These are phyloP conservation scores for Penicillium canescens DNA, from an alignment of 495 filamentous ascomycete genomes.

Conservation along the genomic window DNA sequence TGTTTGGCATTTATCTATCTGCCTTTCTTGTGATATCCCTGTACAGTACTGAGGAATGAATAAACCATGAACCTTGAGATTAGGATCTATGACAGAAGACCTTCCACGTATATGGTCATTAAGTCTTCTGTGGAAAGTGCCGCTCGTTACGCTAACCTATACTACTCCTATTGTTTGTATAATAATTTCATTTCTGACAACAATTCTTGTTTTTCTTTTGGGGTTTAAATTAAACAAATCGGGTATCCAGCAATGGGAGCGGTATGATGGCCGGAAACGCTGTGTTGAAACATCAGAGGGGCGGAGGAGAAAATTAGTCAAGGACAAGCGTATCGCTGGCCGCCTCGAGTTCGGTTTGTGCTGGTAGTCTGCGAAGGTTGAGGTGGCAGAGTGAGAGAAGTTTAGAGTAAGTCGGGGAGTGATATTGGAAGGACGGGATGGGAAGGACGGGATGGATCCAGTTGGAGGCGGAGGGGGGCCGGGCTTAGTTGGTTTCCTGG, in stretches of 20 bases:
- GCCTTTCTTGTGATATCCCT: slow-evolving; percentile 8
- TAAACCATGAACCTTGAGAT: no score
- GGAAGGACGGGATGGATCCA: background rate
- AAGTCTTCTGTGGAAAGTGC: no score
- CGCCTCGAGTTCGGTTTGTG: slow-evolving; percentile 6
- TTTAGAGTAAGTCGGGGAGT: no score
- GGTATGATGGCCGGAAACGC: slow-evolving; percentile 22
- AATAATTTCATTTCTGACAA: background rate
- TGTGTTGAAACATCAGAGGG: slow-evolving; percentile 31
- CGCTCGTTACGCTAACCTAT: no score
- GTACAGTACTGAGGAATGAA: slow-evolving; percentile 2
- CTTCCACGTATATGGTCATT: no score
- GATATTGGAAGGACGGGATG: background rate
- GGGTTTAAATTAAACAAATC: slow-evolving; percentile 26
- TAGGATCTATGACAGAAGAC: no score
- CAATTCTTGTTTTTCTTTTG: slow-evolving; percentile 2
- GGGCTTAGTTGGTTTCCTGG: slow-evolving; percentile 31
- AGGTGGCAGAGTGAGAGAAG: slow-evolving; percentile 8
- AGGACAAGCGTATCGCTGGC: slow-evolving; percentile 5
- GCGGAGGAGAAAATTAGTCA: slow-evolving; percentile 5
- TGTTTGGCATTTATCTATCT: slow-evolving; percentile 3
- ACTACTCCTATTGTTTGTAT: no score
- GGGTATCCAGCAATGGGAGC: slow-evolving; percentile 42
- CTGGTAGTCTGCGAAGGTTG: slow-evolving; percentile 26
- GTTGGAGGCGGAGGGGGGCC: slow-evolving; percentile 1